Evolutionary conservation across 768 basidiomycete genomes (phyloP).

Genomic region (Leccinum disarticulatum): DNA sequence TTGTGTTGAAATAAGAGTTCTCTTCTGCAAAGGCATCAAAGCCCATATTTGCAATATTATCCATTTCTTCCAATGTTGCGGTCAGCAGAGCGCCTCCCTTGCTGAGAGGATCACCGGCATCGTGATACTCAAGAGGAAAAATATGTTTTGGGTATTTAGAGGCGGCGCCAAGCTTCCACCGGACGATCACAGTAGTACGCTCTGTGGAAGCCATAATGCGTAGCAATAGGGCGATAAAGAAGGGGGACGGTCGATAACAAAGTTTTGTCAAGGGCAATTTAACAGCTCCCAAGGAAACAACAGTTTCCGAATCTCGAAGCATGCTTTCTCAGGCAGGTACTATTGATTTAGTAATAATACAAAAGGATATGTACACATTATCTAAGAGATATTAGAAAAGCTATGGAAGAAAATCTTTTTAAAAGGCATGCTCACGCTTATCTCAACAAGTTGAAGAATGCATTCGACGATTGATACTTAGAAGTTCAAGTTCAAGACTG

Average conservation of each 20-base stretch:
- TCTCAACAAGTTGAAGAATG: too few relatives aligned
- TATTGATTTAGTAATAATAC: too few relatives aligned
- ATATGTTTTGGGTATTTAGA: background rate
- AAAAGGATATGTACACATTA: too few relatives aligned
- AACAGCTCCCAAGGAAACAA: background rate
- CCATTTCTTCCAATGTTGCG: constrained; percentile 11
- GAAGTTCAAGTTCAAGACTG: too few relatives aligned
- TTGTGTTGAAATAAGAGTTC: background rate
- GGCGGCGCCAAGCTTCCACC: background rate
- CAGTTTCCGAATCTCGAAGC: background rate
- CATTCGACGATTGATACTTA: too few relatives aligned
- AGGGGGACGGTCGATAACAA: too few relatives aligned
- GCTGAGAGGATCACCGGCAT: background rate
- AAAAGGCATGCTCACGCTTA: too few relatives aligned
- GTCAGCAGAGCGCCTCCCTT: constrained; percentile 4
- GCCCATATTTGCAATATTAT: background rate
- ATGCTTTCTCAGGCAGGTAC: background rate
- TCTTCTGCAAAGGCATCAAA: constrained; percentile 1
- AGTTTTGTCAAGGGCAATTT: too few relatives aligned
- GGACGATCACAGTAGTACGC: background rate
- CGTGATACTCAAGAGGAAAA: background rate
- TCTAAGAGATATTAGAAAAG: too few relatives aligned
- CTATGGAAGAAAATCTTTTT: too few relatives aligned
- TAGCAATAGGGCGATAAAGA: too few relatives aligned
- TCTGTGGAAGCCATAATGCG: background rate